phyloP scores from a whole-genome alignment of 2,329 filamentous ascomycete species.

The Aspergillus felis region DNA sequence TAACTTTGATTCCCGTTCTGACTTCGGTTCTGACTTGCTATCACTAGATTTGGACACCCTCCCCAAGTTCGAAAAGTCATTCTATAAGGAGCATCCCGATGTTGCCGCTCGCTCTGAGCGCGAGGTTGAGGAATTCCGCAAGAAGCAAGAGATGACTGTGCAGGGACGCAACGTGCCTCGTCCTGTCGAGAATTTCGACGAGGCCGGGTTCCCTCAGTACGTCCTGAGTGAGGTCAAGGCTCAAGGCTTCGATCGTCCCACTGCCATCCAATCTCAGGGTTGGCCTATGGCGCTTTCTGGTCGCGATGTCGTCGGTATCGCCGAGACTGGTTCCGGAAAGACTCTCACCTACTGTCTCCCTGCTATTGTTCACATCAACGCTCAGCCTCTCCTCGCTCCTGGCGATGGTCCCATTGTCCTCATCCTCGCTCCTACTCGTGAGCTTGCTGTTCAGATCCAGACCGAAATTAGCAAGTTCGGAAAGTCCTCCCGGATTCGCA shows the following conservation, averaged over 20 bases:
- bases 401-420: constrained; percentile 96
- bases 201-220: constrained; percentile 94
- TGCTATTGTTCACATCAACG: constrained; percentile 98
- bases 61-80: constrained; percentile 98
- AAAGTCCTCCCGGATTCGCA: constrained; percentile 94
- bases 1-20: not conserved
- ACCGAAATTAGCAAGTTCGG: constrained; percentile 98
- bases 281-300: constrained; percentile 99
- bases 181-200: constrained; percentile 94
- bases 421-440: constrained; percentile 92
- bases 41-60: constrained; percentile 66
- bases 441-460: constrained; percentile 97
- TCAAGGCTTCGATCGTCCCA: constrained; percentile 89
- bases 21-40: constrained; percentile 23
- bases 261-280: constrained; percentile 94
- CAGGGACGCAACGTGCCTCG: constrained; percentile 78
- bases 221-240: constrained; percentile 99
- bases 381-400: constrained; percentile 89
- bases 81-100: constrained; percentile 91
- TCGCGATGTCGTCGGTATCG: constrained; percentile 97
- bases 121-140: constrained; percentile 86
- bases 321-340: constrained; percentile 98
- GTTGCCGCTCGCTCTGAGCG: constrained; percentile 69
- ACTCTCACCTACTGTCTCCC: constrained; percentile 97
- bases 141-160: constrained; percentile 78